Percentiles rank a stretch among this genome's conserved stretches.
phyloP scores from a whole-genome alignment of 768 basidiomycete genomes.

The Lyophyllum semitale region DNA sequence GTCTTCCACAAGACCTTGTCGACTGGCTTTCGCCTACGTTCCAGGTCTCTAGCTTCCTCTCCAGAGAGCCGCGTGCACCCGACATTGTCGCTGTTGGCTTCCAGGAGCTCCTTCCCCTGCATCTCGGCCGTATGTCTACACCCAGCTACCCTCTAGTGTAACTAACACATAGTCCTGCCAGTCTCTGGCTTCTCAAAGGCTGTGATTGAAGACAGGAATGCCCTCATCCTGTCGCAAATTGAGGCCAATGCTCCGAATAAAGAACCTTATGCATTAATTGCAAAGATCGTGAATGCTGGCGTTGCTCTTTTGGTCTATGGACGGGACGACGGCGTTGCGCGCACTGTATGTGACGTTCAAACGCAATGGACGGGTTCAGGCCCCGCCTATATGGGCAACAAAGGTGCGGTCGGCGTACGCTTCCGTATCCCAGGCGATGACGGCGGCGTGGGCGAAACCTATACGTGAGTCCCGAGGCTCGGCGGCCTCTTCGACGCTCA shows the following conservation, averaged over 20 bases:
- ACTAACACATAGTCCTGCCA: slow-evolving; percentile 28
- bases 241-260: slow-evolving; percentile 71
- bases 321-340: slow-evolving; percentile 65
- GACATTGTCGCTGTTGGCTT: slow-evolving; percentile 91
- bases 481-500: neutral
- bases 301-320: slow-evolving; percentile 89
- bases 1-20: slow-evolving; percentile 82
- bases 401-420: slow-evolving; percentile 89
- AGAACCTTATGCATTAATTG: slow-evolving; percentile 77
- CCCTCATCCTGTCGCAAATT: slow-evolving; percentile 74
- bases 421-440: slow-evolving; percentile 68
- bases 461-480: slow-evolving; percentile 65
- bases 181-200: slow-evolving; percentile 77
- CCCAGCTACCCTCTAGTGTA: neutral
- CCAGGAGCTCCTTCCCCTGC: slow-evolving; percentile 90
- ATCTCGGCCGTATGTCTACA: slow-evolving; percentile 72
- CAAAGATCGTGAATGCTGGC: slow-evolving; percentile 82
- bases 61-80: slow-evolving; percentile 64
- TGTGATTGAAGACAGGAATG: slow-evolving; percentile 68
- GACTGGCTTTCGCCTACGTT: slow-evolving; percentile 90
- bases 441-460: slow-evolving; percentile 67
- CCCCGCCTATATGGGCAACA: slow-evolving; percentile 86
- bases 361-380: slow-evolving; percentile 77
- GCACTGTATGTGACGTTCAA: slow-evolving; percentile 63
- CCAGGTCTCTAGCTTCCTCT: slow-evolving; percentile 72